A percentile compares a stretch with the other conserved stretches of the same genome.
Conservation (phyloP, 305 asterid genomes). For the Fraxinus velutina region DNA sequence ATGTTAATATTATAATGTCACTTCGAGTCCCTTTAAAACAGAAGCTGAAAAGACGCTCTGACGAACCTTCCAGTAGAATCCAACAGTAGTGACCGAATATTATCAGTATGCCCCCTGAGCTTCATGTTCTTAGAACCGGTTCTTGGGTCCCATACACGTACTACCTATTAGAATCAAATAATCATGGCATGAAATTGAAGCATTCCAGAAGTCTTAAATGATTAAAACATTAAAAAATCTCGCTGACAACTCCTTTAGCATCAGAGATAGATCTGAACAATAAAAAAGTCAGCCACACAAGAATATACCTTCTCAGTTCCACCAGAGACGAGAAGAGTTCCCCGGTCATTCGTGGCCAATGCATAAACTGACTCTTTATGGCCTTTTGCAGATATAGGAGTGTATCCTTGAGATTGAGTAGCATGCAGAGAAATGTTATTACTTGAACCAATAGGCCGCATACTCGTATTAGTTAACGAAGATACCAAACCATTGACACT, state of each 20-base stretch:
- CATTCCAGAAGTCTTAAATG: slow-evolving; percentile 1
- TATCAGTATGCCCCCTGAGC: slow-evolving; percentile 93
- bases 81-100: slow-evolving; percentile 71
- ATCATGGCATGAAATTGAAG: neutral
- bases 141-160: slow-evolving; percentile 97
- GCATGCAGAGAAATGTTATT: slow-evolving; percentile 71
- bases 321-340: slow-evolving; percentile 94
- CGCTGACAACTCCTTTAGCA: slow-evolving; percentile 3
- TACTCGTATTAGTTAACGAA: slow-evolving; percentile 54
- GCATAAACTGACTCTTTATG: slow-evolving; percentile 97
- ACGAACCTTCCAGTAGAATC: slow-evolving; percentile 95
- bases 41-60: slow-evolving; percentile 4
- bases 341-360: slow-evolving; percentile 76
- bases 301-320: slow-evolving; percentile 87
- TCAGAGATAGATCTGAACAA: slow-evolving; percentile 8
- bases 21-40: slow-evolving; percentile 2
- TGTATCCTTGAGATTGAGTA: slow-evolving; percentile 68
- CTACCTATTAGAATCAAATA: slow-evolving; percentile 47
- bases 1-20: slow-evolving; percentile 14
- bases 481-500: slow-evolving; percentile 55
- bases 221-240: neutral
- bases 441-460: slow-evolving; percentile 77
- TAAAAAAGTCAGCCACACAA: slow-evolving; percentile 28
- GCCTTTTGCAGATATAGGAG: slow-evolving; percentile 83
- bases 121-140: slow-evolving; percentile 90